These are phyloP conservation scores for Coelastrella sp. DNA, from an alignment of 139 green algal genomes.

Conservation along the genomic window DNA sequence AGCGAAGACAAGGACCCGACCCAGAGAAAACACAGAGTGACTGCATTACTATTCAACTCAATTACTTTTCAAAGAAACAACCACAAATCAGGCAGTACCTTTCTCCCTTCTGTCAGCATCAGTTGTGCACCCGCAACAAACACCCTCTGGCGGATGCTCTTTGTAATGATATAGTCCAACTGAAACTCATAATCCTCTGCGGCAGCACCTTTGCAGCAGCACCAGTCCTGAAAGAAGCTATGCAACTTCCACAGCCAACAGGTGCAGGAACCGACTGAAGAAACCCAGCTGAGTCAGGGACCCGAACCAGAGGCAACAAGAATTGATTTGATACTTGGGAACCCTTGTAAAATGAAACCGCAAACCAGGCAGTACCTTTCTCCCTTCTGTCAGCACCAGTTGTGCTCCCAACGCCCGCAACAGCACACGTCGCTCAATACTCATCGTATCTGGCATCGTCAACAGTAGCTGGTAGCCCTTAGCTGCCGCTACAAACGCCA, in stretches of 20 bases:
- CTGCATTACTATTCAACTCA: too few species aligned
- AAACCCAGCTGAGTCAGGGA: too few species aligned
- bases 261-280: too few species aligned
- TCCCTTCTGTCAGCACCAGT: constrained; percentile 82
- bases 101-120: constrained; percentile 77
- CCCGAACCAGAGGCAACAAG: too few species aligned
- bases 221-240: too few species aligned
- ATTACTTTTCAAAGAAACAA: background rate
- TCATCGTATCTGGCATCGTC: constrained; percentile 98
- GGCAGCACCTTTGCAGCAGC: constrained; percentile 90
- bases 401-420: constrained; percentile 85
- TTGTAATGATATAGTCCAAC: constrained; percentile 97
- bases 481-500: constrained; percentile 94
- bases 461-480: constrained; percentile 97
- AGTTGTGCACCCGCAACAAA: constrained; percentile 86
- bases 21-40: too few species aligned
- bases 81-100: constrained; percentile 7
- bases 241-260: too few species aligned
- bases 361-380: constrained; percentile 14
- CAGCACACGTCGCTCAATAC: constrained; percentile 91
- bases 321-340: too few species aligned
- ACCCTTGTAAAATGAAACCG: background rate
- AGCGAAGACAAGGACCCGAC: too few species aligned
- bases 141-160: constrained; percentile 92
- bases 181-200: constrained; percentile 88